Conservation (phyloP, 345 rosid genomes). For the Durio zibethinus region DNA sequence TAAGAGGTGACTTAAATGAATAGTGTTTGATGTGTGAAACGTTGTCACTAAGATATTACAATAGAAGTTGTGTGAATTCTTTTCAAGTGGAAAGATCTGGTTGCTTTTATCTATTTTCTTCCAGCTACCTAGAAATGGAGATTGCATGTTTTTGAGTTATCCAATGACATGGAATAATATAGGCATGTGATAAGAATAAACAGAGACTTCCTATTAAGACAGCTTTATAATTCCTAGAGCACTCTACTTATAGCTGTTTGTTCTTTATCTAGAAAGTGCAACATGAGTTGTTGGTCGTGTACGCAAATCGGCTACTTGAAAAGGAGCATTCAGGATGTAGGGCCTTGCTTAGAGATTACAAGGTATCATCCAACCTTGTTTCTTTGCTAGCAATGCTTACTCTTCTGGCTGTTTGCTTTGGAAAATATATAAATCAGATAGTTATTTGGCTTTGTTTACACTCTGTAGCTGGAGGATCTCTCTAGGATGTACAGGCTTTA, state of each 20-base stretch:
- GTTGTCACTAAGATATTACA: background rate
- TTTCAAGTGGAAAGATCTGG: background rate
- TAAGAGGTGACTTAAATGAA: background rate
- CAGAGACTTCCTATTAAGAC: background rate
- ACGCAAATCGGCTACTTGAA: constrained; percentile 65
- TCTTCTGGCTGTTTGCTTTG: background rate
- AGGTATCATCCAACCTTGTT: constrained; percentile 38
- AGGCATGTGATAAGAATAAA: background rate
- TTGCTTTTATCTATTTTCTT: background rate
- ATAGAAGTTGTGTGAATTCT: background rate
- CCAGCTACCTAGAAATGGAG: background rate
- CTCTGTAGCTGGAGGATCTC: constrained; percentile 71
- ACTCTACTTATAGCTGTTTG: constrained; percentile 4
- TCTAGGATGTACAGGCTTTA: constrained; percentile 96
- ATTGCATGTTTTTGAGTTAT: too few relatives aligned
- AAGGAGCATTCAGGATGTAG: constrained; percentile 90
- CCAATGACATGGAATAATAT: background rate
- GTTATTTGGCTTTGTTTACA: background rate
- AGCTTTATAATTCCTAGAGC: background rate
- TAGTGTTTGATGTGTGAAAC: background rate
- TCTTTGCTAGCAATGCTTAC: background rate
- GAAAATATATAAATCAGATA: background rate
- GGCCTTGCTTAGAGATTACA: constrained; percentile 81
- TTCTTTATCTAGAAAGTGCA: constrained; percentile 67
- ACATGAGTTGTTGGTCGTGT: constrained; percentile 66